Evolutionary conservation across 768 basidiomycete species (phyloP), one percentile per base, ranked within the genome.

Genomic region (Floccularia luteovirens): DNA sequence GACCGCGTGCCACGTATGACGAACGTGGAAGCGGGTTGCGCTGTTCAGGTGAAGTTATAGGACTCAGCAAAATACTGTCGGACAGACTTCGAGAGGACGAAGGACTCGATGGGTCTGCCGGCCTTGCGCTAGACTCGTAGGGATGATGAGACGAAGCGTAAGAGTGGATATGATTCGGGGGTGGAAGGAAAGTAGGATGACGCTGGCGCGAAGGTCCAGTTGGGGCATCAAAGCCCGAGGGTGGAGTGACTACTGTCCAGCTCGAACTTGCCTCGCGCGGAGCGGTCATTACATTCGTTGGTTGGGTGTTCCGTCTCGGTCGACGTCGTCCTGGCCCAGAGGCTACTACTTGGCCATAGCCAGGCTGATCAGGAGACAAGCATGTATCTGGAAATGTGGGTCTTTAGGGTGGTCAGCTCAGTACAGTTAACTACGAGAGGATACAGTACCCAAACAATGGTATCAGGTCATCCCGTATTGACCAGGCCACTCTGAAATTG

Each of bases 311-410:
- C 42, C 79, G 72, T 24, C 81, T 72, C 16, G 74, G 60, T 32
- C 82, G 72, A 36, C 83, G 74, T 44, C 80, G 72, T n/a, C 70
- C 72, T 20, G 74, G 64, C 23, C 72, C 68, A 22, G 66, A 69
- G 31, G 79, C 66, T 13, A 90, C 76, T 34, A 91, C 80, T 55
- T 90, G 88, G 17, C 90, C 89, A 57, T 81, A 92, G 5, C 90
- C 89, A 24, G 87, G 76, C 47, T 89, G 85, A 57, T 88, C 86
- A 37, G 89, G 89, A 1, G 86, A 77, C 38, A 92, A 65, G 55
- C 89, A 92, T 21, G 83, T 86, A 39, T 69, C 75, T 5, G 89
- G 88, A 55, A 91, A 91, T 34, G 77, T 86, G 17, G 89, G 89
- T 0, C 89, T 90, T 54, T 16, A 44, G 46, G 30, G 36, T 32